These are phyloP conservation scores for Allantophomopsis cytisporea DNA, from an alignment of 2,329 filamentous ascomycete species.

Conservation along the genomic window DNA sequence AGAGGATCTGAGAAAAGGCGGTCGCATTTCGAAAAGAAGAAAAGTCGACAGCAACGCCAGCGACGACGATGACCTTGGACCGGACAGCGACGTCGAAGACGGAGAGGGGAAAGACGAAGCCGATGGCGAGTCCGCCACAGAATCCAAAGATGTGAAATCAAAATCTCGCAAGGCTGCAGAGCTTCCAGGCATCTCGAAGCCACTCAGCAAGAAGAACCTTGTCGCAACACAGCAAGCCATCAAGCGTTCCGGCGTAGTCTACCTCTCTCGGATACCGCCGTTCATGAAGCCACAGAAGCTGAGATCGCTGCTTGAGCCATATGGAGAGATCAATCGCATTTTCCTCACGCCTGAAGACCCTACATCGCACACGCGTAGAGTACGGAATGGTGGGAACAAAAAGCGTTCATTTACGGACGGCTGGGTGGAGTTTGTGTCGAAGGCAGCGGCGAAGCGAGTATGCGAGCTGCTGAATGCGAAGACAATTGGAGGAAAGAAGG, in stretches of 20 bases:
- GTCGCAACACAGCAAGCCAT: slow-evolving; percentile 49
- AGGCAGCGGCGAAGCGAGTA: slow-evolving; percentile 64
- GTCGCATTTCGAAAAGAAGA: slow-evolving; percentile 46
- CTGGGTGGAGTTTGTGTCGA: slow-evolving; percentile 72
- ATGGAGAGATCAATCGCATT: slow-evolving; percentile 63
- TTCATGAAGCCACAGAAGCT: slow-evolving; percentile 80
- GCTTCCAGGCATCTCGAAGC: slow-evolving; percentile 35
- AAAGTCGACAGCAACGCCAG: slow-evolving; percentile 33
- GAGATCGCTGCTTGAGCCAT: slow-evolving; percentile 59
- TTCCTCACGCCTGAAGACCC: slow-evolving; percentile 70
- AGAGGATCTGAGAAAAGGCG: slow-evolving; percentile 53
- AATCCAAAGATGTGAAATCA: slow-evolving; percentile 8
- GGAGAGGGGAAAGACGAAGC: slow-evolving; percentile 17
- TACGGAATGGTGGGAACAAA: slow-evolving; percentile 68
- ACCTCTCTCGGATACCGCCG: slow-evolving; percentile 71
- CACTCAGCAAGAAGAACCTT: slow-evolving; percentile 54
- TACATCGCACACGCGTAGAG: slow-evolving; percentile 47
- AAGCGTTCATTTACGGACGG: slow-evolving; percentile 72
- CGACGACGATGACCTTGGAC: slow-evolving; percentile 20
- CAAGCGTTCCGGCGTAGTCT: slow-evolving; percentile 67
- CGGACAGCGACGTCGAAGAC: slow-evolving; percentile 13
- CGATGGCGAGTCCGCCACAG: slow-evolving; percentile 14
- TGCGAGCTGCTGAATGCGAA: slow-evolving; percentile 65
- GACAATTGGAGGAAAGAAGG: slow-evolving; percentile 73
- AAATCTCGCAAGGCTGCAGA: slow-evolving; percentile 17